These are phyloP conservation scores for Xylariaceae sp. DNA, from an alignment of 2,329 filamentous ascomycete species.

Conservation along the genomic window DNA sequence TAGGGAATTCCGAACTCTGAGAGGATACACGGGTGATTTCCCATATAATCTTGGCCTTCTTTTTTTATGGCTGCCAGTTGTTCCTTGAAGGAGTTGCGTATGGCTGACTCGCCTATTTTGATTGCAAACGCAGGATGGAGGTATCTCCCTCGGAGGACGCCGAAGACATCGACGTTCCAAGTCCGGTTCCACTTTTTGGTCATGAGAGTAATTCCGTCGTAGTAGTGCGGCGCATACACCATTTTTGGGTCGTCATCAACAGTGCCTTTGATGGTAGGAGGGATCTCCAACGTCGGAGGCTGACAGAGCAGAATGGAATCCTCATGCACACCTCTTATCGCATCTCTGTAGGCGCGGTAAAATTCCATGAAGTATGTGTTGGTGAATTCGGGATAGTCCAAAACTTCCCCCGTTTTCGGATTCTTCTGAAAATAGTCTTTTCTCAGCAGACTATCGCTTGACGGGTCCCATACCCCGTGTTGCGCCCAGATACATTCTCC, in stretches of 20 bases:
- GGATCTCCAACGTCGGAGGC: conserved; percentile 85
- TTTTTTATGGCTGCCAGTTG: conserved; percentile 77
- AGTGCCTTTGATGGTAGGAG: conserved; percentile 80
- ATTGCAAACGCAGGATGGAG: conserved; percentile 84
- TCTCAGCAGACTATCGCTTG: conserved; percentile 66
- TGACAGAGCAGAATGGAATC: conserved; percentile 86
- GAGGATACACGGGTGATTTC: conserved; percentile 80
- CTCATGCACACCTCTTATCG: conserved; percentile 69
- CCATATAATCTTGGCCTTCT: conserved; percentile 84
- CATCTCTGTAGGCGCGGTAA: conserved; percentile 69
- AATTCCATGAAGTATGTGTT: conserved; percentile 88
- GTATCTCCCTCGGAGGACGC: conserved; percentile 83
- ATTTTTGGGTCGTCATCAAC: conserved; percentile 82
- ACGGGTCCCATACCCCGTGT: conserved; percentile 89
- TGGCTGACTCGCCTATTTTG: conserved; percentile 86
- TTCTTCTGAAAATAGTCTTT: conserved; percentile 86
- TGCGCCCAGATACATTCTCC: conserved; percentile 97
- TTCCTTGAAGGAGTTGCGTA: conserved; percentile 86
- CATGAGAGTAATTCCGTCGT: conserved; percentile 93
- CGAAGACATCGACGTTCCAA: conserved; percentile 96
- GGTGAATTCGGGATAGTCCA: conserved; percentile 82
- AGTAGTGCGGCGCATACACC: conserved; percentile 92
- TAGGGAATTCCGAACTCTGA: conserved; percentile 98
- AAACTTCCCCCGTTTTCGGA: conserved; percentile 63
- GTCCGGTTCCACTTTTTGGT: conserved; percentile 98